These are phyloP conservation scores for Xylariaceae sp. DNA, from an alignment of 2,329 filamentous ascomycete species.

Conservation along the genomic window DNA sequence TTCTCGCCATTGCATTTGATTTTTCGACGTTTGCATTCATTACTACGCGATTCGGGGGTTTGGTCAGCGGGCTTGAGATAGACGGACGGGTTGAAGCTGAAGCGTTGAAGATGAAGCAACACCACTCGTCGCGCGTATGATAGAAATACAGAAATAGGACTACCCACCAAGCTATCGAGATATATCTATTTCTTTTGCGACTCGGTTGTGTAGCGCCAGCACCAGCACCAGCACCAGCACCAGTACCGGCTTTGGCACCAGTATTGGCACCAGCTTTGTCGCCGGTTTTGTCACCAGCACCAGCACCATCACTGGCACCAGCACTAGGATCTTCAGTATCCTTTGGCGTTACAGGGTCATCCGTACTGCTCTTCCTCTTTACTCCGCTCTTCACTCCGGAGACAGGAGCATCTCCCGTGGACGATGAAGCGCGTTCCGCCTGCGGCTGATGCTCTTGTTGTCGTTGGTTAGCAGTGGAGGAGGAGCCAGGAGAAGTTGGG, in stretches of 20 bases:
- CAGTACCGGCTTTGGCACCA: too few relatives aligned
- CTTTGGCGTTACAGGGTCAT: slow-evolving; percentile 28
- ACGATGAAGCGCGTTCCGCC: slow-evolving; percentile 8
- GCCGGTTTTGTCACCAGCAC: slow-evolving; percentile 39
- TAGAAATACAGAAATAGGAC: background rate
- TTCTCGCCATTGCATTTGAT: slow-evolving; percentile 75
- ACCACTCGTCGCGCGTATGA: slow-evolving; percentile 6
- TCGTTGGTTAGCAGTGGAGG: too few relatives aligned
- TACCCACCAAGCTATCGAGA: slow-evolving; percentile 63
- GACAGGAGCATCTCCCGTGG: slow-evolving; percentile 1
- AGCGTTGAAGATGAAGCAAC: too few relatives aligned
- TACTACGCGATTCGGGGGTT: slow-evolving; percentile 46
- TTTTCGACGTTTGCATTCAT: slow-evolving; percentile 75
- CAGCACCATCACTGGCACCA: background rate
- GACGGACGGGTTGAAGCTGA: background rate
- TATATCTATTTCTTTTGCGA: slow-evolving; percentile 65
- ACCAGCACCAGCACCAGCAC: background rate
- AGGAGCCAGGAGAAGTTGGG: slow-evolving; percentile 22
- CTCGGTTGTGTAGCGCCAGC: slow-evolving; percentile 43
- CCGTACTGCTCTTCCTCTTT: slow-evolving; percentile 34
- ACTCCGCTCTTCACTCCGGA: slow-evolving; percentile 30
- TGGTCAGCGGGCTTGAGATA: slow-evolving; percentile 3
- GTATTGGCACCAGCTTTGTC: background rate
- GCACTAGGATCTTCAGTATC: background rate
- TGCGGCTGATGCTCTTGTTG: slow-evolving; percentile 5